Percentiles rank a stretch among this genome's conserved stretches.
phyloP scores from a whole-genome alignment of 192 early-diverging fungal species.

The Coemansia sp. region DNA sequence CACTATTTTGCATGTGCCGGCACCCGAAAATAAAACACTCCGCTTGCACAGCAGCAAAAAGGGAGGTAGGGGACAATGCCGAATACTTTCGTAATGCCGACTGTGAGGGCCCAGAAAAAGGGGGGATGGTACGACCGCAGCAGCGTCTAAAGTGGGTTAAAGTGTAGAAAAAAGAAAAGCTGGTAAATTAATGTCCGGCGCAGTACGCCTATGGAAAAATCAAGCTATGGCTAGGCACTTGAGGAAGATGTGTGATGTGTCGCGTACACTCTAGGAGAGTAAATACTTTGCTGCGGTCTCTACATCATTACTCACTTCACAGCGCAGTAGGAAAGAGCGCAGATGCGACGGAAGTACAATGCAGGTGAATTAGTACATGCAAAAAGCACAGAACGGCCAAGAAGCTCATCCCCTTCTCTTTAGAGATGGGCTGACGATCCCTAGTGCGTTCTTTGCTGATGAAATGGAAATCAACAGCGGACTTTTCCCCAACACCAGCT shows the following conservation, averaged over 20 bases:
- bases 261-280: background rate
- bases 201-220: background rate
- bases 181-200: background rate
- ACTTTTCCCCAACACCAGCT: background rate
- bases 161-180: background rate
- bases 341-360: background rate
- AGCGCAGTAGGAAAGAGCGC: background rate
- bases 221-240: background rate
- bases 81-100: background rate
- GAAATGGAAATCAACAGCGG: background rate
- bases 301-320: background rate
- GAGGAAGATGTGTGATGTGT: background rate
- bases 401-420: background rate
- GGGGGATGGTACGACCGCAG: background rate
- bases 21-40: background rate
- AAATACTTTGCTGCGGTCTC: background rate
- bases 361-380: background rate
- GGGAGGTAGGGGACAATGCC: background rate
- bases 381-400: background rate
- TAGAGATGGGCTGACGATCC: background rate
- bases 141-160: background rate
- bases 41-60: background rate
- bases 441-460: background rate
- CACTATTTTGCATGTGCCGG: background rate
- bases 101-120: background rate